Conservation (phyloP, 1,284 basidiomycete species). For the Irpex sp. region DNA sequence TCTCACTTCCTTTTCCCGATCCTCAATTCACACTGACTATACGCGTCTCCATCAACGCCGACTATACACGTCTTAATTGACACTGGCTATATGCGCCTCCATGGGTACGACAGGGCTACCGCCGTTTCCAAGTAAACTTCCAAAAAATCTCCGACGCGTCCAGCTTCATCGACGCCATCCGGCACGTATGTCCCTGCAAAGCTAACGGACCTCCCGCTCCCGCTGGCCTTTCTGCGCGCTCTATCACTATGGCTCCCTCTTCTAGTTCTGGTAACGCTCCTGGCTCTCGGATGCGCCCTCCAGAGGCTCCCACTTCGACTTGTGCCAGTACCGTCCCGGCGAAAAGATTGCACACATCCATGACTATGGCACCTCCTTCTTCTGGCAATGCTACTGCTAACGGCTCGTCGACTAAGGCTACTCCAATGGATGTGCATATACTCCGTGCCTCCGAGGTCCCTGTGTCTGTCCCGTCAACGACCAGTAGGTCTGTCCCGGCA, state of each 20-base stretch:
- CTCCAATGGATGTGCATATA: too few species aligned
- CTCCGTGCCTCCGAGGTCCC: too few species aligned
- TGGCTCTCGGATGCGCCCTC: conserved; percentile 16
- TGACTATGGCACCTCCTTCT: neutral
- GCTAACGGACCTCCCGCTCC: conserved; percentile 19
- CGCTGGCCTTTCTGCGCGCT: conserved; percentile 7
- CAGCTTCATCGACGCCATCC: conserved; percentile 59
- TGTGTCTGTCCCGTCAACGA: too few species aligned
- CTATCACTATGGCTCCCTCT: conserved; percentile 11
- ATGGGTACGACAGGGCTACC: conserved; percentile 43
- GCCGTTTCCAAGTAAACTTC: conserved; percentile 74
- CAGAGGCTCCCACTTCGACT: neutral
- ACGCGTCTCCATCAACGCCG: conserved; percentile 2
- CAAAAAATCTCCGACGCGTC: conserved; percentile 40
- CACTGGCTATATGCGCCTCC: conserved; percentile 9
- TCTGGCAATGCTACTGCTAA: neutral
- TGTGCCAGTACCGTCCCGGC: neutral
- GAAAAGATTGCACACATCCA: neutral
- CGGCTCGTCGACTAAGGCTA: neutral
- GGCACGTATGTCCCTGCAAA: conserved; percentile 67
- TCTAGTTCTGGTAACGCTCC: conserved; percentile 2
- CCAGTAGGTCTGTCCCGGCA: neutral
- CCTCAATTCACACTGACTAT: conserved; percentile 5
- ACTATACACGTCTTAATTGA: neutral
- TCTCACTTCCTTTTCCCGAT: conserved; percentile 2